Conservation (phyloP, 129 eudicot species). For the Lonicera japonica region DNA sequence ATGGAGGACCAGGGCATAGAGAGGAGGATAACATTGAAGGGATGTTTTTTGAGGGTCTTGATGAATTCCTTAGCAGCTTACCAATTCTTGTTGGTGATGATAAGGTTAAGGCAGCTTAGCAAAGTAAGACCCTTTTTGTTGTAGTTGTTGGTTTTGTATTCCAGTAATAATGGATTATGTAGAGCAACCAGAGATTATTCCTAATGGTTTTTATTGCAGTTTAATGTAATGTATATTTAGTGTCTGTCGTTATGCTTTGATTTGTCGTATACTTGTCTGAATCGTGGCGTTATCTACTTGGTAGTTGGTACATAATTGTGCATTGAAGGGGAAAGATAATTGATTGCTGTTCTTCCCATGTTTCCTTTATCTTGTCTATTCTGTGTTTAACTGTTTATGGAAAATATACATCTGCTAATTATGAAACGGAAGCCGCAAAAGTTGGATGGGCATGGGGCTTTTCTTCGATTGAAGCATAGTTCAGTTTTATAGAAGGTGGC, state of each 20-base stretch:
- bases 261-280: background rate
- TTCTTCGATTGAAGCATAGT: no score
- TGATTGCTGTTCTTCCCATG: background rate
- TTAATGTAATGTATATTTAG: conserved; percentile 14
- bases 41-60: conserved; percentile 78
- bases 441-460: background rate
- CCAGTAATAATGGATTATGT: conserved; percentile 19
- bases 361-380: no score
- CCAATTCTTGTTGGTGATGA: conserved; percentile 75
- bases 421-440: background rate
- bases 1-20: conserved; percentile 33
- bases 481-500: background rate
- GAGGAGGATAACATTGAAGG: conserved; percentile 64
- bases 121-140: conserved; percentile 31
- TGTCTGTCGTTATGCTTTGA: conserved; percentile 12
- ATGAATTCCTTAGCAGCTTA: conserved; percentile 66
- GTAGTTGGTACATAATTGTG: background rate
- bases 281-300: background rate
- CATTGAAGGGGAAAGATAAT: background rate
- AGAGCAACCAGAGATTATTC: conserved; percentile 21
- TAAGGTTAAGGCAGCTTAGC: conserved; percentile 66
- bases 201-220: conserved; percentile 14
- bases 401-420: background rate
- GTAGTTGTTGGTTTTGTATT: conserved; percentile 28
- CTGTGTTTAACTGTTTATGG: no score